These are phyloP conservation scores for Kwoniella sp. DNA, from an alignment of 768 basidiomycete species.

Conservation along the genomic window DNA sequence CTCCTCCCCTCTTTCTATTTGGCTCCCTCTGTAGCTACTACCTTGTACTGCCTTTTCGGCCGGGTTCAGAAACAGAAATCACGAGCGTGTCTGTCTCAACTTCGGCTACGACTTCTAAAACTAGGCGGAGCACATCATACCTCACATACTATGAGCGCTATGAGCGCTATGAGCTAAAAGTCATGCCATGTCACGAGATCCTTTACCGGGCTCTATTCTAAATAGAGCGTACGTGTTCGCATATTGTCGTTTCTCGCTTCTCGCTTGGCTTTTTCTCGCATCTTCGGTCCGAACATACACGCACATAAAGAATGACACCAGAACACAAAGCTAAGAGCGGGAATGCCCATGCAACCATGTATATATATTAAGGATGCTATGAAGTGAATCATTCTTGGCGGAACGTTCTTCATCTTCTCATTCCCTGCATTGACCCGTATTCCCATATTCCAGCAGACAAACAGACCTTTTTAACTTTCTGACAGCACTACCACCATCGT, in stretches of 20 bases:
- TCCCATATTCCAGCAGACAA: not conserved
- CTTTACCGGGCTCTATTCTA: not conserved
- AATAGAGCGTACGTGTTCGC: not conserved
- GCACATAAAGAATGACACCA: no score
- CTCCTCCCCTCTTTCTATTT: no score
- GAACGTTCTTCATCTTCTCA: not conserved
- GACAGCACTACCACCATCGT: no score
- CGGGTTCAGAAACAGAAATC: no score
- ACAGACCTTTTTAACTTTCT: no score
- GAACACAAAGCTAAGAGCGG: no score
- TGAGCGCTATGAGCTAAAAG: no score
- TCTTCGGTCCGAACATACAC: not conserved
- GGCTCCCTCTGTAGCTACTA: no score
- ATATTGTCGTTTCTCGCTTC: not conserved
- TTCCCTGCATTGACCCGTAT: not conserved
- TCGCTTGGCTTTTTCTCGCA: not conserved
- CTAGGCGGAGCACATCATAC: slow-evolving; percentile 1
- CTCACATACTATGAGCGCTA: no score
- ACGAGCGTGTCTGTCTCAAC: no score
- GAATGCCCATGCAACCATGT: not conserved
- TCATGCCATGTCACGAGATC: slow-evolving; percentile 1
- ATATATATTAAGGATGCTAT: not conserved
- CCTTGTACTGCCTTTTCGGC: no score
- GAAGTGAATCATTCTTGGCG: not conserved
- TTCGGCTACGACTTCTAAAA: not conserved